Evolutionary conservation across 441 rosid genomes (phyloP).

Genomic region (Erodium moschatum): DNA sequence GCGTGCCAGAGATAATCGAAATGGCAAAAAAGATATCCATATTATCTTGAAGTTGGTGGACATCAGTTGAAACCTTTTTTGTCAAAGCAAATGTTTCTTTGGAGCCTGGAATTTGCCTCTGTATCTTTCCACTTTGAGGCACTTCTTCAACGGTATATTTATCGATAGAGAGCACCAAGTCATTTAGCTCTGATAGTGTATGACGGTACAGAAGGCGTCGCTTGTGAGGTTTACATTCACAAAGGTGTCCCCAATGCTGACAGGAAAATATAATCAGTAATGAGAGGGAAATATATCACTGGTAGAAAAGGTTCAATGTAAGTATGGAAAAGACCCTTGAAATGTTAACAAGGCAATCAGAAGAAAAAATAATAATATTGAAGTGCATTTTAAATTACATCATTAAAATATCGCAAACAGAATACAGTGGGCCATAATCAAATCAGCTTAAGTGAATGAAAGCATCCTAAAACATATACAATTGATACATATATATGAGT

Average conservation of each 20-base stretch:
- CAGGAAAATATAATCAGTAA: constrained; percentile 19
- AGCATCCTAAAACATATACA: not conserved
- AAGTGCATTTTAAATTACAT: not conserved
- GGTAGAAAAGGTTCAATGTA: not conserved
- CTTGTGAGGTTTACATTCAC: constrained; percentile 75
- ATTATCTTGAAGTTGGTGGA: not conserved
- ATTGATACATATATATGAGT: not conserved
- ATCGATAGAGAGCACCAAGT: constrained; percentile 39
- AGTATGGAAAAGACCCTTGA: not conserved
- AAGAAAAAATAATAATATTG: not conserved
- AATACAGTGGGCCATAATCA: not conserved
- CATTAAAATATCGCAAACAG: not conserved
- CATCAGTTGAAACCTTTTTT: constrained; percentile 48
- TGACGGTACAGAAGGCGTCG: constrained; percentile 67
- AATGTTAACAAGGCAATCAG: not conserved
- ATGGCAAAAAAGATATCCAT: not conserved
- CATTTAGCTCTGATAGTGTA: constrained; percentile 65
- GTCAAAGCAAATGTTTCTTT: constrained; percentile 29
- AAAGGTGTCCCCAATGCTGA: constrained; percentile 82
- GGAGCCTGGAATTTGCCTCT: constrained; percentile 35
- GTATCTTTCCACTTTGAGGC: constrained; percentile 30
- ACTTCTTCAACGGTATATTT: constrained; percentile 30
- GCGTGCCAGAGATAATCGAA: not conserved
- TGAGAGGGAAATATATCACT: not conserved
- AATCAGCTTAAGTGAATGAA: not conserved